These are phyloP conservation scores for Penicillium sclerotigenum DNA, from an alignment of 2,329 filamentous ascomycete genomes.

Conservation along the genomic window DNA sequence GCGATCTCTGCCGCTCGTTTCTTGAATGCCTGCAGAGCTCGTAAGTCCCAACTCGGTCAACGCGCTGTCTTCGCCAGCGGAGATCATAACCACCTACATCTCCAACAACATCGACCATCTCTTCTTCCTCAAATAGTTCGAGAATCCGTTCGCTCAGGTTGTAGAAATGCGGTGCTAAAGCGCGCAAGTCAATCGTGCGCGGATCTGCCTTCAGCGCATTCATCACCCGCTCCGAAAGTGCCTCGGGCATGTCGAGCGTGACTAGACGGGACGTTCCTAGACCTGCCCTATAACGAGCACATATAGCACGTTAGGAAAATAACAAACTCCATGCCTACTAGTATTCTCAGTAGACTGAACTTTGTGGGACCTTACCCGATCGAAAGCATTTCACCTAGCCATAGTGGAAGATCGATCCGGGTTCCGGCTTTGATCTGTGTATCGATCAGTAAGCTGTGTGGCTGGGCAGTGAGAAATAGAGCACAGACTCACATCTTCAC, in stretches of 20 bases:
- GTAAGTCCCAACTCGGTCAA: neutral
- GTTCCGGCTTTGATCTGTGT: constrained; percentile 72
- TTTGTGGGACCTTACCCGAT: constrained; percentile 40
- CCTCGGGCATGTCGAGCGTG: constrained; percentile 75
- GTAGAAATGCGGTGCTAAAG: constrained; percentile 85
- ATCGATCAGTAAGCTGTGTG: neutral
- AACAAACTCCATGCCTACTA: neutral
- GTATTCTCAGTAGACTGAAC: neutral
- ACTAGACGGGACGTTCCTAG: constrained; percentile 59
- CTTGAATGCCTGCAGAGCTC: constrained; percentile 67
- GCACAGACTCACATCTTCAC: constrained; percentile 49
- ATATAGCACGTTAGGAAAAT: neutral
- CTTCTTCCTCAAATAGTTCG: constrained; percentile 88
- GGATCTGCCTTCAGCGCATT: constrained; percentile 90
- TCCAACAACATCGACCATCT: constrained; percentile 67
- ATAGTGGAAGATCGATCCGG: constrained; percentile 78
- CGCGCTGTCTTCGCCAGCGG: neutral
- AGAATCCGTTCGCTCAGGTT: constrained; percentile 78
- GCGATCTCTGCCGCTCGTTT: constrained; percentile 76
- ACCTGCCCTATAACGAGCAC: constrained; percentile 33
- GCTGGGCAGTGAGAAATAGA: neutral
- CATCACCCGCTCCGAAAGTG: constrained; percentile 74
- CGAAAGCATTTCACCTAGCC: constrained; percentile 87
- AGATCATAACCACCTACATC: constrained; percentile 35
- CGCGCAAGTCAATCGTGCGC: constrained; percentile 75